Conservation (phyloP, 163 green algal species). For the Chlorella variabilis region DNA sequence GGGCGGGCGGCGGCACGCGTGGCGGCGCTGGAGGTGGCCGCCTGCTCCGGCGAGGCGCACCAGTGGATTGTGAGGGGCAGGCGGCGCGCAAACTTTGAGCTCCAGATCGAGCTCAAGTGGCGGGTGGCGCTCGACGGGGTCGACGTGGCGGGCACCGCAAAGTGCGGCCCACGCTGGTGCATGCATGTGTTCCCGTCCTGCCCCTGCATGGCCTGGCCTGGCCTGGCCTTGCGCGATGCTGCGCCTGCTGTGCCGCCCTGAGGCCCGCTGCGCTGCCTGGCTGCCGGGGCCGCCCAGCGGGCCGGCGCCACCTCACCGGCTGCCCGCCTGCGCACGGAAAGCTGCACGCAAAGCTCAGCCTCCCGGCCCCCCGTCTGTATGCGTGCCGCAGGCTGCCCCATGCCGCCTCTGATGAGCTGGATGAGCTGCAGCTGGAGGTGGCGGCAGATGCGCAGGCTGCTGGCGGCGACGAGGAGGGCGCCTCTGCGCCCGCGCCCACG, state of each 20-base stretch:
- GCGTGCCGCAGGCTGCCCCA: constrained; percentile 34
- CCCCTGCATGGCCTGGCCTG: no score
- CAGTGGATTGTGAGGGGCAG: constrained; percentile 47
- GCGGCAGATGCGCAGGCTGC: neutral
- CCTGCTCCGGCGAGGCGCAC: constrained; percentile 43
- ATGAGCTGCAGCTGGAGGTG: constrained; percentile 36
- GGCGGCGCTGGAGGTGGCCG: neutral
- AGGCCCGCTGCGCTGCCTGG: no score
- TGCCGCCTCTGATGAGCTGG: constrained; percentile 36
- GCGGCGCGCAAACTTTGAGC: constrained; percentile 46
- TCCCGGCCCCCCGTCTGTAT: neutral
- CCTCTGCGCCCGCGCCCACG: neutral
- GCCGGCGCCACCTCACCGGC: neutral
- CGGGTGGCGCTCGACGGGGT: constrained; percentile 8
- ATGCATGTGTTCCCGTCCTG: no score
- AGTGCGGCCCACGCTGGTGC: neutral
- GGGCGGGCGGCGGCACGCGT: neutral
- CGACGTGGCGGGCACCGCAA: neutral
- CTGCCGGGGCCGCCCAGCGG: no score
- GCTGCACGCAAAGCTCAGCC: no score
- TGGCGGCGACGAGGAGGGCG: neutral
- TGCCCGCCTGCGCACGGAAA: no score
- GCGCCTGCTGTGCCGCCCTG: constrained; percentile 1
- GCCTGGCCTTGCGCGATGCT: neutral
- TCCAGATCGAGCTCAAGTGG: constrained; percentile 37